Base-by-base conservation (phyloP, 2,329 filamentous ascomycete species). In the Pseudonectria buxi region DNA sequence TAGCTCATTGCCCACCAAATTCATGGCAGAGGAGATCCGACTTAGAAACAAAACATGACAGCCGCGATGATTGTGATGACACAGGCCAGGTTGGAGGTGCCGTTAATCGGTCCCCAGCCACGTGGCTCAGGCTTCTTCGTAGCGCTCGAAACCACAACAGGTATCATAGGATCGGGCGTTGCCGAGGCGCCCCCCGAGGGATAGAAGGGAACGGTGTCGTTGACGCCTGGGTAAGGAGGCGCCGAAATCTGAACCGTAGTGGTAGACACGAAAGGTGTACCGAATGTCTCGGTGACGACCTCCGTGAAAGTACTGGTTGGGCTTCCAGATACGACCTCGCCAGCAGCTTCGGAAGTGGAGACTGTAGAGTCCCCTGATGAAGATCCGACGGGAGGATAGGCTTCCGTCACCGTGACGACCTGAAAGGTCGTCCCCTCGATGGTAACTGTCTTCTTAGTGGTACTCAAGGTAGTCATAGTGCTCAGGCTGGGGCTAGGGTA, bases 21-120 rank as follows among this genome's bases (percentile, higher is more conserved):
- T 36, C 34, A 30, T 39, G 34, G 34, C 31, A 35, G 14, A 37
- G 36, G 28, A 28, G 26, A 32, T 18, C 13, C 30, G 22, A 22
- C 31, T 53, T 54, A 67, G 35, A 63, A 40, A 30, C 57, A 38
- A 26, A 60, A 53, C 50, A 59, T 54, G 32, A 61, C 43, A 30
- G 48, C 48, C 10, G 56, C 57, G 26, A 62, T 39, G 34, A 65
- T 45, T 56, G 67, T 56, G 43, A 65, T 45, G 26, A 54, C 45
- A 41, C 57, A 61, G 27, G 55, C 53, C 16, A 64, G 47, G 36
- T 57, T 55, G 40, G 57, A 53, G 14, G 50, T 51, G 38, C 53
- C 50, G 33, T 50, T 59, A 36, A 46, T 45, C 15, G 44, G 43
- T 5, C 51, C 53, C 37, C 53, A 56, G 24, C 51, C 52, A 27